Conservation (phyloP, 2,329 filamentous ascomycete genomes). For the Sporothrix brasiliensis region DNA sequence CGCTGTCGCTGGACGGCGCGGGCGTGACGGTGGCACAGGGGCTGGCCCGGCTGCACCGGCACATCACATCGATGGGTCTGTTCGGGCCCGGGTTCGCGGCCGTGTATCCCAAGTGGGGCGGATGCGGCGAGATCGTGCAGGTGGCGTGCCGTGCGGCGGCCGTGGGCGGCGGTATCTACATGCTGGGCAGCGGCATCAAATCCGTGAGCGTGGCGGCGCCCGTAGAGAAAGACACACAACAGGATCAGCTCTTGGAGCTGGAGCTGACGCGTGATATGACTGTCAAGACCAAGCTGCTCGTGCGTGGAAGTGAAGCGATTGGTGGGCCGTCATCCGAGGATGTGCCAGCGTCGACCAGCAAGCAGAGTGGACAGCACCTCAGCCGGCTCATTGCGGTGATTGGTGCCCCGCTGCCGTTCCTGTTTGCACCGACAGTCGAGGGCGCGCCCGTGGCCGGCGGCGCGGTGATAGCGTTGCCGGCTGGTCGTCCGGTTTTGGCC, state of each 20-base stretch:
- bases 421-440: constrained; percentile 75
- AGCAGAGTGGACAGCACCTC: constrained; percentile 41
- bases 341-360: not conserved
- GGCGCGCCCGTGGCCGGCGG: constrained; percentile 75
- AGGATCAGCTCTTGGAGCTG: constrained; percentile 47
- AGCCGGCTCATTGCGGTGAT: constrained; percentile 70
- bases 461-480: constrained; percentile 68
- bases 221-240: constrained; percentile 31
- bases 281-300: constrained; percentile 58
- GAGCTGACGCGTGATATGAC: constrained; percentile 60
- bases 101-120: constrained; percentile 91
- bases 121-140: constrained; percentile 84
- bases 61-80: constrained; percentile 82
- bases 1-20: constrained; percentile 68
- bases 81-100: constrained; percentile 89
- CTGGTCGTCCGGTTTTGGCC: constrained; percentile 57
- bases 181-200: constrained; percentile 70
- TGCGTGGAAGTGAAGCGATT: constrained; percentile 49
- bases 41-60: constrained; percentile 72
- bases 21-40: constrained; percentile 64
- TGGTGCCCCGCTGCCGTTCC: constrained; percentile 61
- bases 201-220: constrained; percentile 39
- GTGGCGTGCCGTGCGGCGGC: constrained; percentile 88
- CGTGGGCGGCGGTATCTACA: constrained; percentile 88
- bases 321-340: not conserved